Evolutionary conservation across 495 filamentous ascomycete genomes (phyloP).

Genomic region (Aspergillus taichungensis): DNA sequence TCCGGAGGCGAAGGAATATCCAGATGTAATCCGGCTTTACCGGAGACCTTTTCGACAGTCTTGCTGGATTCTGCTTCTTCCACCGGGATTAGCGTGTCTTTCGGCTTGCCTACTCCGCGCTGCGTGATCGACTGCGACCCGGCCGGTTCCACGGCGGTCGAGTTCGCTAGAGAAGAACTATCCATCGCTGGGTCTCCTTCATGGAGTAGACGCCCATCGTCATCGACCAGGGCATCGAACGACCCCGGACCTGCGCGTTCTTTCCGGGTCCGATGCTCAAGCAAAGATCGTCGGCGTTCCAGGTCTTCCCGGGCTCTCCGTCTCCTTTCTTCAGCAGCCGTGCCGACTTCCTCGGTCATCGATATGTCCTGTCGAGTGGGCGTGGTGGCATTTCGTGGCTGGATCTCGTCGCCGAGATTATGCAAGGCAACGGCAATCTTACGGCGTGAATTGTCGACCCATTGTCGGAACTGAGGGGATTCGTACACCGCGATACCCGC

Average conservation of each 20-base stretch:
- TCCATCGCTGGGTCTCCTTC: conserved; percentile 1
- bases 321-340: conserved; percentile 62
- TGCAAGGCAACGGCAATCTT: conserved; percentile 73
- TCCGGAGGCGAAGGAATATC: conserved; percentile 29
- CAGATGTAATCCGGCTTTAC: conserved; percentile 16
- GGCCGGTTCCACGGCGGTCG: conserved; percentile 36
- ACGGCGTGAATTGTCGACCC: conserved; percentile 65
- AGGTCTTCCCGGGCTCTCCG: conserved; percentile 65
- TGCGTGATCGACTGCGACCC: conserved; percentile 45
- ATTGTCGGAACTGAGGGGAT: conserved; percentile 68
- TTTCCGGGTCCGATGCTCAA: conserved; percentile 26
- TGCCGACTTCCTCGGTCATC: conserved; percentile 47
- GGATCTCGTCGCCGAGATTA: conserved; percentile 66
- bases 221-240: conserved; percentile 49
- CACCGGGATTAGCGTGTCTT: conserved; percentile 16
- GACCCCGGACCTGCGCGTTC: conserved; percentile 20
- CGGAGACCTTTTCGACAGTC: not conserved
- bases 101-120: conserved; percentile 31
- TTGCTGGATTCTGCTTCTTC: conserved; percentile 12
- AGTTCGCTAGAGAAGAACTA: conserved; percentile 19
- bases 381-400: conserved; percentile 35
- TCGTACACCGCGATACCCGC: conserved; percentile 82
- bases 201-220: conserved; percentile 38
- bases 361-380: conserved; percentile 34
- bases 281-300: conserved; percentile 47